Evolutionary conservation across 768 basidiomycete genomes (phyloP), one percentile per base, ranked within the genome.

Genomic region (Russula dissimulans): DNA sequence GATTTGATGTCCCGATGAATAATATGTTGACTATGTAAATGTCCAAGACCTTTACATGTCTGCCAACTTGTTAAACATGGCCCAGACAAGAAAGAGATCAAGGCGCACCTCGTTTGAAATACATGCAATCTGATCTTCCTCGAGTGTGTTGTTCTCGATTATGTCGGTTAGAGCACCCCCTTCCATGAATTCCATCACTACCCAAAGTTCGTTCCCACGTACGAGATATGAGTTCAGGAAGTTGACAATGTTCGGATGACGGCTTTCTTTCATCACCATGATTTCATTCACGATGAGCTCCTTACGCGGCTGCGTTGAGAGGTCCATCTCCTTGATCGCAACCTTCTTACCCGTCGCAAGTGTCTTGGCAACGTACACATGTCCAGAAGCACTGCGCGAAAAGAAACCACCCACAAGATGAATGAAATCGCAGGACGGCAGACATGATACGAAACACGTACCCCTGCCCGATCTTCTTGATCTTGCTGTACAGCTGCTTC

Each of bases 141-240:
- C 91, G 62, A 98, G 74, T 44, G 90, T 84, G 72, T 97, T 98
- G 67, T 95, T 93, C 77, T 97, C 95, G 67, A 99, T 97, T 46
- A 99, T 88, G 73, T 98, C 95, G 29, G 94, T 97, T 68, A 99
- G 77, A 17, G 95, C 94, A 43, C 97, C 95, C 54, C 94, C 94
- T 73, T 97, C 94, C 94, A 97, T 97, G 70, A 91, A 95, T 75
- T 97, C 94, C 94, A 95, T 97, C 60, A 95, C 93, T 46, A 97
- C 93, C 94, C 94, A 97, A 26, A 97, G 81, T 69, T 95, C 93
- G 54, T 80, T 87, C 70, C 78, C 86, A 74, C 88, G 89, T 55
- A 97, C 83, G 46, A 97, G 81, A 72, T 94, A 97, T 26, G 90
- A 84, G 6, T 95, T 90, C 44, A 95, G 74, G 74, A 91, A 97